Conservation (phyloP, 2,329 filamentous ascomycete genomes). For the Colletotrichum horii region DNA sequence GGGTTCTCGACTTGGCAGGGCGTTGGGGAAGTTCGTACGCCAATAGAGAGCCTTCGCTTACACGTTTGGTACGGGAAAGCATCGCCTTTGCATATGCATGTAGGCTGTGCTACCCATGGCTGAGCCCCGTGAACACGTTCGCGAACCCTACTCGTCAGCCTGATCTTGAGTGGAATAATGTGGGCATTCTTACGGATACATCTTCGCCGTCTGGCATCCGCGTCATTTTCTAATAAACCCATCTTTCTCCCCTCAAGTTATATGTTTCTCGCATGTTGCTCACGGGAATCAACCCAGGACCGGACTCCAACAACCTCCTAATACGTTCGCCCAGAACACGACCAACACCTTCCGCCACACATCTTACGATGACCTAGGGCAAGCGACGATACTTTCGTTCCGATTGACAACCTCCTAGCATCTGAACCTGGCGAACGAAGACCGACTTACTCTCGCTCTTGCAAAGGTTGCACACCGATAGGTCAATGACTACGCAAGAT, state of each 20-base stretch:
- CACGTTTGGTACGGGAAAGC: rapidly evolving
- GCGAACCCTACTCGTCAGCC: not conserved
- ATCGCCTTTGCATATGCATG: not conserved
- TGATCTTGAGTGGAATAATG: not conserved
- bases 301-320: too few relatives aligned
- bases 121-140: not conserved
- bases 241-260: not conserved
- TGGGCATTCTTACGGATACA: not conserved
- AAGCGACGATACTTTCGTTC: too few relatives aligned
- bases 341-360: too few relatives aligned
- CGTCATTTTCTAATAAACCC: not conserved
- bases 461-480: too few relatives aligned
- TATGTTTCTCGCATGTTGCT: rapidly evolving
- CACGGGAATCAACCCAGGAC: too few relatives aligned
- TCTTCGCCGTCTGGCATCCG: not conserved
- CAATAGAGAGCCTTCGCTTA: not conserved
- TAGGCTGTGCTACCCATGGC: not conserved
- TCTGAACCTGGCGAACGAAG: too few relatives aligned
- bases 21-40: not conserved
- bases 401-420: too few relatives aligned
- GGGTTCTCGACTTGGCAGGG: not conserved
- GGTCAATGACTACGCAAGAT: too few relatives aligned
- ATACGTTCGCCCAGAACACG: too few relatives aligned
- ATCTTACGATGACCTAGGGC: too few relatives aligned
- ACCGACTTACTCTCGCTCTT: too few relatives aligned